Evolutionary conservation across 257 asterid genomes (phyloP).

Genomic region (Plectranthus barbatus): DNA sequence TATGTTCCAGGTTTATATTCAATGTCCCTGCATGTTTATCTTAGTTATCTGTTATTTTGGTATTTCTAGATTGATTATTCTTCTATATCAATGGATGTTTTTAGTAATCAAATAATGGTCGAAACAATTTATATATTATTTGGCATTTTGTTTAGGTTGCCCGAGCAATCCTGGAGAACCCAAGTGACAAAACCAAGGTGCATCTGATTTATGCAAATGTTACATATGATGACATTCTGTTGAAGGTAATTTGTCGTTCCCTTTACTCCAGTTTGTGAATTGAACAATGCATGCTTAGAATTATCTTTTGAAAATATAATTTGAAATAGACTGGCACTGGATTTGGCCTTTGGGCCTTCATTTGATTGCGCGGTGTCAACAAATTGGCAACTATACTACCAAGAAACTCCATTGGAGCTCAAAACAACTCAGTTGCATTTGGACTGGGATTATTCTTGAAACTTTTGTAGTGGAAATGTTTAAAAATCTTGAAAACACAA

Average conservation of each 20-base stretch:
- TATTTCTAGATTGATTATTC: background rate
- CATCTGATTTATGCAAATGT: constrained; percentile 89
- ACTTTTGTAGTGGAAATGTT: background rate
- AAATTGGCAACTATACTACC: background rate
- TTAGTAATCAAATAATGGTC: background rate
- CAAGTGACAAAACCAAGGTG: constrained; percentile 66
- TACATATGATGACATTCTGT: constrained; percentile 73
- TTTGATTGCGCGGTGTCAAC: background rate
- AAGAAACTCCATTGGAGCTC: background rate
- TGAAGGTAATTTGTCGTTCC: constrained; percentile 48
- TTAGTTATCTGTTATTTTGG: background rate
- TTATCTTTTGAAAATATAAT: background rate
- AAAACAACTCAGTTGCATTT: background rate
- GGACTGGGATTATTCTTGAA: background rate
- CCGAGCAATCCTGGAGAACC: constrained; percentile 83
- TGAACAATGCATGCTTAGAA: background rate
- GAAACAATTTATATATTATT: background rate
- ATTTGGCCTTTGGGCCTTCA: background rate
- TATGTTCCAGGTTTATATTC: constrained; percentile 51
- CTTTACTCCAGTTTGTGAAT: background rate
- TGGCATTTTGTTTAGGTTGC: constrained; percentile 50
- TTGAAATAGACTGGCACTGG: background rate
- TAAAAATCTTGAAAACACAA: background rate
- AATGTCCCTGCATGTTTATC: background rate
- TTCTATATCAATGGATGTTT: background rate